Evolutionary conservation across 345 rosid genomes (phyloP).

Genomic region (Citrus mangshanensis): DNA sequence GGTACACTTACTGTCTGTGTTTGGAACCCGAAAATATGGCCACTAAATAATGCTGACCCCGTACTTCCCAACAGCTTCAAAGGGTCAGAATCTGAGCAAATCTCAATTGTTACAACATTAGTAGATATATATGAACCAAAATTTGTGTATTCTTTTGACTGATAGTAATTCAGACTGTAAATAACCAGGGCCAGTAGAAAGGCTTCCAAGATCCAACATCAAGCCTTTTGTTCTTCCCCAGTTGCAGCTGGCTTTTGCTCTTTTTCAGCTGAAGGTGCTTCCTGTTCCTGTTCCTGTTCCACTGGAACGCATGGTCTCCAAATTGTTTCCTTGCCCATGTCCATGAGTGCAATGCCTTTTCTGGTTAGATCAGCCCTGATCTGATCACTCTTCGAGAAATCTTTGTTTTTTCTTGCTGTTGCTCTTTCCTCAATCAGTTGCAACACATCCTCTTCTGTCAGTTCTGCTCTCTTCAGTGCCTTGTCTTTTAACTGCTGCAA

Average conservation of each 20-base stretch:
- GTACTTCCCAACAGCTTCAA: background rate
- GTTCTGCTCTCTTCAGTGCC: slow-evolving; percentile 64
- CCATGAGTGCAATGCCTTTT: slow-evolving; percentile 84
- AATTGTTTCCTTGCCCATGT: slow-evolving; percentile 63
- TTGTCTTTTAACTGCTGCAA: slow-evolving; percentile 60
- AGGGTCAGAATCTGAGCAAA: background rate
- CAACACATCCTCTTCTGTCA: slow-evolving; percentile 51
- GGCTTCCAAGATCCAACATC: background rate
- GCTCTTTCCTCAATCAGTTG: slow-evolving; percentile 56
- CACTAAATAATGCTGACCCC: background rate
- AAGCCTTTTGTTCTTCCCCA: background rate
- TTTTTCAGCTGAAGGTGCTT: slow-evolving; percentile 17
- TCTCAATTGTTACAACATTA: background rate
- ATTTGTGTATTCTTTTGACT: background rate
- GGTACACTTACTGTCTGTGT: background rate
- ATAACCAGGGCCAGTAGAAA: background rate
- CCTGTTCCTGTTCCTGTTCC: slow-evolving; percentile 18
- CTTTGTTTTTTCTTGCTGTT: slow-evolving; percentile 59
- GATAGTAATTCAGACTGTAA: background rate
- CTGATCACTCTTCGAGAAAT: slow-evolving; percentile 63
- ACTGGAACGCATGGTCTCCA: slow-evolving; percentile 81
- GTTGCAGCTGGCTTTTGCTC: slow-evolving; percentile 5
- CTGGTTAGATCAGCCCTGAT: slow-evolving; percentile 59
- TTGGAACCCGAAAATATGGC: background rate
- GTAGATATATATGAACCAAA: background rate